Percentiles rank a stretch among this genome's conserved stretches.
phyloP scores from a whole-genome alignment of 768 basidiomycete genomes.

The Hericium alpestre region DNA sequence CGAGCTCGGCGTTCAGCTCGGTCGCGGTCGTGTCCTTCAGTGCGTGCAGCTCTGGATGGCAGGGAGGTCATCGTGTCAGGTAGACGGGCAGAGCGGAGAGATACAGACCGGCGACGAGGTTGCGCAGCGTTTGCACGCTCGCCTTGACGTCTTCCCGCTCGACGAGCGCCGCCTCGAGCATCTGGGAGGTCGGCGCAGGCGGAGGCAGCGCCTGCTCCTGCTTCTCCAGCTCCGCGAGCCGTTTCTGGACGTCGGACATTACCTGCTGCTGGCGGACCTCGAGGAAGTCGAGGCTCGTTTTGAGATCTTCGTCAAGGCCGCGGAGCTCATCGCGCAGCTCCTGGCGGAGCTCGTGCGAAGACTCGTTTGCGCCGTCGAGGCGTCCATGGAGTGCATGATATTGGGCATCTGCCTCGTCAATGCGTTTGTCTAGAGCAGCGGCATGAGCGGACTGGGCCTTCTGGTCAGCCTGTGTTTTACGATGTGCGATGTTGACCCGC shows the following conservation, averaged over 20 bases:
- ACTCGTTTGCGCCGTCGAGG: background rate
- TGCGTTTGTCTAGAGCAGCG: conserved; percentile 9
- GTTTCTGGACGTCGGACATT: conserved; percentile 1
- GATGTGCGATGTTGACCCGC: conserved; percentile 14
- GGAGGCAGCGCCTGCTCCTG: background rate
- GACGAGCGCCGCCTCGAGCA: conserved; percentile 2
- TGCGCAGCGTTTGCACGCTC: conserved; percentile 9
- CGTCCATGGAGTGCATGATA: background rate
- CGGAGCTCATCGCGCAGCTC: background rate
- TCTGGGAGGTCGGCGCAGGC: background rate
- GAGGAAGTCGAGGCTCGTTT: background rate
- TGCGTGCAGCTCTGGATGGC: conserved; percentile 31
- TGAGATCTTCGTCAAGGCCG: background rate
- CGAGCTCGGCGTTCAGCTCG: conserved; percentile 22
- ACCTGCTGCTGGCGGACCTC: conserved; percentile 1
- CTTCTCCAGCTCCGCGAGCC: background rate
- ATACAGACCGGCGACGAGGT: conserved; percentile 4
- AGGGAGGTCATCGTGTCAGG: background rate
- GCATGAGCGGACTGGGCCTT: conserved; percentile 11
- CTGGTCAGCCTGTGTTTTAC: conserved; percentile 15
- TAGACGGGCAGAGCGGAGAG: background rate
- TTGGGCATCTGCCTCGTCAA: conserved; percentile 8
- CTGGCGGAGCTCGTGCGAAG: background rate
- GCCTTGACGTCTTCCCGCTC: conserved; percentile 25
- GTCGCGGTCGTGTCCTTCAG: conserved; percentile 22